phyloP scores from a whole-genome alignment of 306 rosid genomes.

The Pyrus betulifolia region DNA sequence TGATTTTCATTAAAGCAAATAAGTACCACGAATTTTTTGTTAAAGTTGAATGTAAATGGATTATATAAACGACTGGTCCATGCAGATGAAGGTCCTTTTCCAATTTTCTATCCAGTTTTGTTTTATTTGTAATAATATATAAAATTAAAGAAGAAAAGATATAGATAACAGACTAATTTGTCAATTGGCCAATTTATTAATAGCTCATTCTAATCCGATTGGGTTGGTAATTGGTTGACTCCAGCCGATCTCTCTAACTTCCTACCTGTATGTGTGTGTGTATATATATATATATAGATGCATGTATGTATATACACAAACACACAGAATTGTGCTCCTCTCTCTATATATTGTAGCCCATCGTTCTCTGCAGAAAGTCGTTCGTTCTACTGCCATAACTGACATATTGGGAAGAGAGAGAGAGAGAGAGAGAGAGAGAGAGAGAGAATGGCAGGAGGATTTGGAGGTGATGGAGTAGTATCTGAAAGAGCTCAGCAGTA shows the following conservation, averaged over 20 bases:
- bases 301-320: too few relatives aligned
- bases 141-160: background rate
- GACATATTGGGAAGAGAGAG: background rate
- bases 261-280: background rate
- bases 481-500: constrained; percentile 66
- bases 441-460: constrained; percentile 57
- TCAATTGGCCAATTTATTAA: background rate
- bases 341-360: background rate
- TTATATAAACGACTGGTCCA: background rate
- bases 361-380: background rate
- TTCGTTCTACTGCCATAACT: background rate
- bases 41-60: background rate
- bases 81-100: background rate
- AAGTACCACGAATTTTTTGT: too few relatives aligned
- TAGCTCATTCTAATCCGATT: background rate
- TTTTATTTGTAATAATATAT: background rate
- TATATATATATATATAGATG: too few relatives aligned
- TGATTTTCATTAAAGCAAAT: too few relatives aligned
- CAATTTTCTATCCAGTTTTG: background rate
- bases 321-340: background rate
- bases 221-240: constrained; percentile 4
- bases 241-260: background rate
- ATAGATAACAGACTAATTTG: background rate
- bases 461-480: constrained; percentile 6
- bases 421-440: background rate